These are phyloP conservation scores for Solanum appendiculatum DNA, from an alignment of 257 asterid species.

Conservation along the genomic window DNA sequence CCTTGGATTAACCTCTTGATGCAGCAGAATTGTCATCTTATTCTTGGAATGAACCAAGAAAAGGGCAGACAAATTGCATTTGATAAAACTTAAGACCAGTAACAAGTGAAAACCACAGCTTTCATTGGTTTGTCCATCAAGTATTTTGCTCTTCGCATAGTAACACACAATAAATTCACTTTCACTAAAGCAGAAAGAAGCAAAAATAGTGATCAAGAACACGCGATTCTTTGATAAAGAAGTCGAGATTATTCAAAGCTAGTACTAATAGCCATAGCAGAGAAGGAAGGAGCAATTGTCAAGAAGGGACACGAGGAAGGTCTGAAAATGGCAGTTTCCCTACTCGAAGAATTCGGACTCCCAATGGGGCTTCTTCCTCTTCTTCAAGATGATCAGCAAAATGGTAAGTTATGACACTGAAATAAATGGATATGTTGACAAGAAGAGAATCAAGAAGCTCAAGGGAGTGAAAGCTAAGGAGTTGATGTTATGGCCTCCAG, in stretches of 20 bases:
- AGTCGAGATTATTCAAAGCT: not conserved
- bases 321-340: conserved; percentile 29
- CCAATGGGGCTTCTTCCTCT: conserved; percentile 70
- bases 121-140: conserved; percentile 16
- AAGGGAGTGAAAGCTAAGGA: conserved; percentile 43
- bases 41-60: not conserved
- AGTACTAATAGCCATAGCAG: conserved; percentile 38
- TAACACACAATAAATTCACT: not conserved
- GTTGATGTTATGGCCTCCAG: conserved; percentile 12
- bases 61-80: not conserved
- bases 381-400: conserved; percentile 62
- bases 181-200: not conserved
- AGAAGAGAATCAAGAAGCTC: conserved; percentile 64
- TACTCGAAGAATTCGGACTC: conserved; percentile 60
- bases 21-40: not conserved
- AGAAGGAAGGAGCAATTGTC: conserved; percentile 51
- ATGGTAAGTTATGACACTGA: conserved; percentile 44
- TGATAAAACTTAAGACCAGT: not conserved
- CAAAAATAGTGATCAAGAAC: not conserved
- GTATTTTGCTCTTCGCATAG: too few species aligned
- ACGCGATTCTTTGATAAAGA: not conserved
- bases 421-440: conserved; percentile 40
- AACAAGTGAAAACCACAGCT: not conserved
- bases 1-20: not conserved
- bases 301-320: conserved; percentile 53